Evolutionary conservation across 2,329 filamentous ascomycete genomes (phyloP).

Genomic region (Dissoconium aciculare): DNA sequence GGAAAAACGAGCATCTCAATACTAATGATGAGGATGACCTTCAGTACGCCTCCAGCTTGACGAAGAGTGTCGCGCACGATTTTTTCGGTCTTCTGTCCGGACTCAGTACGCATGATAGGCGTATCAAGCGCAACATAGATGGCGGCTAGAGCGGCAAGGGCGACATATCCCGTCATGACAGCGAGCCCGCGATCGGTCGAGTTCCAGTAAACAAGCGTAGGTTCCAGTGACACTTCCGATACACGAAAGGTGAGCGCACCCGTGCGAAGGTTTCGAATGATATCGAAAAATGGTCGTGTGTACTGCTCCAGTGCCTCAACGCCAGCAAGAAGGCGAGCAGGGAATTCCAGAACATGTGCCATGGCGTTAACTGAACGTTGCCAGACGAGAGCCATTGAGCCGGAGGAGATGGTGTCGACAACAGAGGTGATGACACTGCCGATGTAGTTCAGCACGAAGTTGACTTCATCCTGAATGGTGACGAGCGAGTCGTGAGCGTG

Average conservation of each 20-base stretch:
- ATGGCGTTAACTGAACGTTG: constrained; percentile 5
- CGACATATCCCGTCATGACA: constrained; percentile 65
- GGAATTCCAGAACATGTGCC: constrained; percentile 7
- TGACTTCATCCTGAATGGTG: constrained; percentile 14
- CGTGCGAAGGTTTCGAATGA: constrained; percentile 11
- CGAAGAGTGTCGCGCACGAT: constrained; percentile 67
- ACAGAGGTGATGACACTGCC: constrained; percentile 13
- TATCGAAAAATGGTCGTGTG: constrained; percentile 9
- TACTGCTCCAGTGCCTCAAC: constrained; percentile 9
- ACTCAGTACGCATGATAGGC: constrained; percentile 51
- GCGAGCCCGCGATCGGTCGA: constrained; percentile 49
- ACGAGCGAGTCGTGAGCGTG: constrained; percentile 19
- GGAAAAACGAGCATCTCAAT: constrained; percentile 99
- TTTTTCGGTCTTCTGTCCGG: constrained; percentile 50
- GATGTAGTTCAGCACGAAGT: constrained; percentile 12
- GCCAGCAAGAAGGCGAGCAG: constrained; percentile 7
- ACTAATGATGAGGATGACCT: constrained; percentile 94
- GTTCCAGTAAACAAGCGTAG: constrained; percentile 29
- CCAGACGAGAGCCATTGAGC: constrained; percentile 11
- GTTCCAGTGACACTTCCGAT: constrained; percentile 21
- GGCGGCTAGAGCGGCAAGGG: constrained; percentile 58
- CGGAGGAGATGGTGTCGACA: constrained; percentile 16
- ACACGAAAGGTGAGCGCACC: constrained; percentile 14
- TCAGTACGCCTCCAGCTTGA: constrained; percentile 92
- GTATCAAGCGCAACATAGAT: constrained; percentile 64